Evolutionary conservation across 768 basidiomycete genomes (phyloP), one percentile per base, ranked within the genome.

Genomic region (Leucocoprinus birnbaumii): DNA sequence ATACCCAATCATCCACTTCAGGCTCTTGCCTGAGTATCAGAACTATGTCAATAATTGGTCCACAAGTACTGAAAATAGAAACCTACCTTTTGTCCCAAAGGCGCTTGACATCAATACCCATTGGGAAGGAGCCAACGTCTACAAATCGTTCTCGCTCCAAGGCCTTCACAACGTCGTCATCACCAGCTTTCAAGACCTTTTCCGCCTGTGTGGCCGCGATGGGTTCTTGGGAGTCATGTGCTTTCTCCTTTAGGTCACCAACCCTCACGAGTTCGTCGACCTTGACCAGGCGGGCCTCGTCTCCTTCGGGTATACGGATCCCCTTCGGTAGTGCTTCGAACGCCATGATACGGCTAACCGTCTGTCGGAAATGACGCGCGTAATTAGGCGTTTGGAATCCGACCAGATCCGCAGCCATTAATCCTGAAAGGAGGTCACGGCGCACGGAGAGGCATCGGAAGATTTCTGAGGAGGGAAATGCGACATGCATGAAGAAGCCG

Each of bases 401-500:
- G 27, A 98, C 85, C 42, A 96, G 80, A 72, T 98, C 93, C 24
- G 95, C 91, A 13, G 78, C 94, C n/a, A 98, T 88, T 65, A 99
- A 76, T 16, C 96, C 96, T 31, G 84, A 80, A 22, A 98, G 76
- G 21, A 97, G 80, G 21, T 87, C 80, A 59, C 86, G 80, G 48
- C 89, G 80, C 3, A 90, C 84, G 3, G 88, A 86, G 26, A 98
- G 76, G 69, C 94, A 96, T 7, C 95, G 80, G 80, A 97, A 97
- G 61, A 97, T 95, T 70, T 98, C 96, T 24, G 91, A 93, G 40
- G 86, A 89, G 2, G 95, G 96, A 74, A 97, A 98, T 2, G 96
- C 91, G 53, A 95, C 94, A 66, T 98, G 96, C 71, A 97, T 83
- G 80, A 98, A 98, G 82, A 98, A 97, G 2, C 89, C 92, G 61